Evolutionary conservation across 2,329 filamentous ascomycete genomes (phyloP).

Genomic region (Colletotrichum paranaense): DNA sequence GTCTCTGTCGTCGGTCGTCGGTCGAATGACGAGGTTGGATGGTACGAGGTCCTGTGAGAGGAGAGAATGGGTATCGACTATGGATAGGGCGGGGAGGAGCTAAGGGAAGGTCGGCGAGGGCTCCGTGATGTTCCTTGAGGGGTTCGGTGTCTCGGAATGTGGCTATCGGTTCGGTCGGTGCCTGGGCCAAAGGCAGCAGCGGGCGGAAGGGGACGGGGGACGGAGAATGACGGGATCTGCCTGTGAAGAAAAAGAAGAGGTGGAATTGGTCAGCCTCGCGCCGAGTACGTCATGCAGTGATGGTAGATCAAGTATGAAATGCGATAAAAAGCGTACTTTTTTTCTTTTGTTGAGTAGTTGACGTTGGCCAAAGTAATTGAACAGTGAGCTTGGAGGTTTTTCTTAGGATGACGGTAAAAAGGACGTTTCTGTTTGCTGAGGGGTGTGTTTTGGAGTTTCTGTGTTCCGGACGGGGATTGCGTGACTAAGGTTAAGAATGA

Average conservation of each 20-base stretch:
- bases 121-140: background rate
- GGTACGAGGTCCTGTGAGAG: background rate
- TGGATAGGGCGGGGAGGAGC: background rate
- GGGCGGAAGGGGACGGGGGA: conserved; percentile 2
- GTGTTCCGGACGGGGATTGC: conserved; percentile 25
- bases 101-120: background rate
- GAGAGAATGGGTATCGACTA: background rate
- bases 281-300: conserved; percentile 28
- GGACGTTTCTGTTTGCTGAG: background rate
- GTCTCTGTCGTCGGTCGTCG: background rate
- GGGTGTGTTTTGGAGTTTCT: conserved; percentile 2
- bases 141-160: conserved; percentile 10
- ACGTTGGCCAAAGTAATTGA: background rate
- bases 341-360: background rate
- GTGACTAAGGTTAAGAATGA: conserved; percentile 32
- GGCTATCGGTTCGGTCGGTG: conserved; percentile 23
- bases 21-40: background rate
- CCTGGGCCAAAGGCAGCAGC: conserved; percentile 3
- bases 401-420: conserved; percentile 1
- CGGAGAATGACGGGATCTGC: conserved; percentile 32
- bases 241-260: background rate
- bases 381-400: background rate
- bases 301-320: background rate
- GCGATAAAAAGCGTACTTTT: background rate
- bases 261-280: conserved; percentile 28